phyloP scores from a whole-genome alignment of 805 yeast genomes.

The Ogataea polymorpha region DNA sequence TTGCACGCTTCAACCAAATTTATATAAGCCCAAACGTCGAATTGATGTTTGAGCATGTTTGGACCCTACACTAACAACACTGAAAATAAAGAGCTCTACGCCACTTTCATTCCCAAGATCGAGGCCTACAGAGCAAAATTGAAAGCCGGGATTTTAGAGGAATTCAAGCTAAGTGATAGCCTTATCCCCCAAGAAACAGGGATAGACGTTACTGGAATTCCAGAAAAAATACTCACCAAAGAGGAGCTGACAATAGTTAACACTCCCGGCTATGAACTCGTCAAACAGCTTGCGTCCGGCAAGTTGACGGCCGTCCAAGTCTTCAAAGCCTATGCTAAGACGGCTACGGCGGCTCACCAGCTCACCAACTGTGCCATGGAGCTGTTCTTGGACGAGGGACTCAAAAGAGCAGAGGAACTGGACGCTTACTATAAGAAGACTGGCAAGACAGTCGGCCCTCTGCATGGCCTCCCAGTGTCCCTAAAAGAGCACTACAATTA shows the following conservation, averaged over 20 bases:
- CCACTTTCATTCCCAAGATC: constrained; percentile 34
- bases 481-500: constrained; percentile 55
- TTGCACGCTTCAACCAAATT: background rate
- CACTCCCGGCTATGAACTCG: constrained; percentile 33
- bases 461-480: constrained; percentile 64
- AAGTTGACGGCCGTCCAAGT: constrained; percentile 41
- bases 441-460: constrained; percentile 50
- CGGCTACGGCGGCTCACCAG: constrained; percentile 49
- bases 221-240: constrained; percentile 32
- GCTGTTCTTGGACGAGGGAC: constrained; percentile 45
- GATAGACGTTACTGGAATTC: constrained; percentile 26
- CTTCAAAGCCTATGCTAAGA: constrained; percentile 44
- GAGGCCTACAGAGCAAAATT: constrained; percentile 31
- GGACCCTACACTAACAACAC: constrained; percentile 14
- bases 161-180: constrained; percentile 22
- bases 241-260: constrained; percentile 43
- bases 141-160: constrained; percentile 26
- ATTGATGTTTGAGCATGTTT: constrained; percentile 37
- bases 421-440: constrained; percentile 47
- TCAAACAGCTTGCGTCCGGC: constrained; percentile 36
- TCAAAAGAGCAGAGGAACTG: constrained; percentile 45
- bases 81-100: constrained; percentile 23
- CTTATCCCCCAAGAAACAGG: constrained; percentile 18
- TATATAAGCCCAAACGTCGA: constrained; percentile 35
- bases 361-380: constrained; percentile 48